Evolutionary conservation across 2,329 filamentous ascomycete species (phyloP), one percentile per base, ranked within the genome.

Genomic region (Aureobasidium mangrovei): DNA sequence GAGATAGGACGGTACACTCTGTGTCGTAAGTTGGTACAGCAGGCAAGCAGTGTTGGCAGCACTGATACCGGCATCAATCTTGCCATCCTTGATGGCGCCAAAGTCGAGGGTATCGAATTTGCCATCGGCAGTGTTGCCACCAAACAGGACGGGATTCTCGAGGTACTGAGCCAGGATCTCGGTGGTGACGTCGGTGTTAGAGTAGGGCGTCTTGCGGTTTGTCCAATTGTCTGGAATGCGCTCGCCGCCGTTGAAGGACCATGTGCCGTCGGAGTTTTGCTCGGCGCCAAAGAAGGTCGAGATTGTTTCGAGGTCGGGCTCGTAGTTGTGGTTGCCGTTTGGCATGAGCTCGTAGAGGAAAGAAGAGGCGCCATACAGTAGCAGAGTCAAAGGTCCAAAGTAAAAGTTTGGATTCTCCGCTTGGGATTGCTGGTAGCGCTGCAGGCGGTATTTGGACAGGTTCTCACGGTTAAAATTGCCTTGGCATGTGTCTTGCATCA

Each of bases 301-400:
- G 41, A 67, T 72, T 52, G 65, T 70, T 39, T 54, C 64, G 48
- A 66, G 60, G 51, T 69, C 66, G 10, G 67, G 68, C 1, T 53
- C 58, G 55, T 68, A 69, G 48, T 58, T 57, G 59, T 61, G 59
- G 31, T 60, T 64, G 45, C 65, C 65, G 24, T 60, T 64, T 4
- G 72, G 70, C 60, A 72, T 70, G 9, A 74, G 63, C 57, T 71
- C 67, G 63, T 73, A 74, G 9, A 74, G 57, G 65, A 74, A 74
- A 40, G 66, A 68, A 2, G 72, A 67, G 24, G 72, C 71, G 35
- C 72, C 70, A 57, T 67, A 72, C 12, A 72, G 64, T 4, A 74
- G 63, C 3, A 74, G 60, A 8, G 64, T 60, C 10, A 69, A 58
- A 1, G 71, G 71, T n/a, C 70, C 70, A 45, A 72, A 74, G 62